These are phyloP conservation scores for Pugionium cornutum DNA, from an alignment of 345 rosid species.

Conservation along the genomic window DNA sequence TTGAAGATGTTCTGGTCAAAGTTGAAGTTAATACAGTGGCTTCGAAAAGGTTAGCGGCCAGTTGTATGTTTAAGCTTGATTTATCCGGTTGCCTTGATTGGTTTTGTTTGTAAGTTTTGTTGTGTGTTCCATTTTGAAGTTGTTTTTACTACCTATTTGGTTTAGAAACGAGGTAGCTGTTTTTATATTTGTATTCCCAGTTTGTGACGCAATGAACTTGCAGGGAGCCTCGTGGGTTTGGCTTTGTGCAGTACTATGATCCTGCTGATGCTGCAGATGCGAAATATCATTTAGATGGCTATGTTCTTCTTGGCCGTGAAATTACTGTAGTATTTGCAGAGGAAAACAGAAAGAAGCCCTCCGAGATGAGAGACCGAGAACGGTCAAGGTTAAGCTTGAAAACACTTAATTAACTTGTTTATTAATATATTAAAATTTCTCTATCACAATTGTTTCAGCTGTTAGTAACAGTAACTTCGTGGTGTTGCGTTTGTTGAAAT, in stretches of 20 bases:
- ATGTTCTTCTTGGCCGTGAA: conserved; percentile 73
- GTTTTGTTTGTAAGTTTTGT: conserved; percentile 4
- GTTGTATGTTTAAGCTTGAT: conserved; percentile 44
- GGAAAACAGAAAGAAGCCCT: conserved; percentile 88
- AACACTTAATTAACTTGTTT: not conserved
- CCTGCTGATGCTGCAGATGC: conserved; percentile 94
- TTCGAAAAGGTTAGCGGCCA: conserved; percentile 65
- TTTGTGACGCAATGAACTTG: conserved; percentile 10
- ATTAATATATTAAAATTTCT: not conserved
- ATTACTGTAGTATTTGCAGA: conserved; percentile 81
- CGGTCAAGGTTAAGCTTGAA: conserved; percentile 46
- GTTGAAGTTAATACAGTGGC: conserved; percentile 49
- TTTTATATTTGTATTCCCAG: conserved; percentile 31
- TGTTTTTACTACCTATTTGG: not conserved
- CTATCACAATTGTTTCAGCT: not conserved
- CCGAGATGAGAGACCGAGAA: conserved; percentile 87
- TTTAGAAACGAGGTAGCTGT: conserved; percentile 4
- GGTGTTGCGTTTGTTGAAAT: not conserved
- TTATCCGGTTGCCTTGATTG: not conserved
- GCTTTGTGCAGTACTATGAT: conserved; percentile 81
- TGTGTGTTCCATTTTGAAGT: not conserved
- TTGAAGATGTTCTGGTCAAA: conserved; percentile 62
- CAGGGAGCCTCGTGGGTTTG: conserved; percentile 93
- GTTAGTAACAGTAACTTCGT: not conserved
- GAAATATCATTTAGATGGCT: conserved; percentile 81